Evolutionary conservation across 352 stramenopile species (phyloP).

Genomic region (Blastocystis sp.): DNA sequence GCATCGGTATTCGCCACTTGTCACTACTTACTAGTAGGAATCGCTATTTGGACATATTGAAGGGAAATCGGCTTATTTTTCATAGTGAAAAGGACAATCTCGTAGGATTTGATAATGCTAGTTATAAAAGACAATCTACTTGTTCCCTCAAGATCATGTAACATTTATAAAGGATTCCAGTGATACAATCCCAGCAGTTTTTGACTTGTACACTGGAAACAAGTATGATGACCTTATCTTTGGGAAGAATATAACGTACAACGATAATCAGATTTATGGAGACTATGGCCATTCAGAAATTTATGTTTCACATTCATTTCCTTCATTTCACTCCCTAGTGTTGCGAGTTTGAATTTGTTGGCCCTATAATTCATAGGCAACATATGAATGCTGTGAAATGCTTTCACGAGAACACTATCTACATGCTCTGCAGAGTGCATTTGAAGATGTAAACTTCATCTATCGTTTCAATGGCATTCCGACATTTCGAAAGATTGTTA

Average conservation of each 20-base stretch:
- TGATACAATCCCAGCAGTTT: neutral
- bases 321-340: neutral
- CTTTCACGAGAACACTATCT: constrained; percentile 29
- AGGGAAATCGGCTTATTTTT: neutral
- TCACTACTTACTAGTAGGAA: neutral
- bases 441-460: constrained; percentile 5
- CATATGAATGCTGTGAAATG: constrained; percentile 32
- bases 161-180: neutral
- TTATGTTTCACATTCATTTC: neutral
- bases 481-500: neutral
- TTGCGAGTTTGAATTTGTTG: neutral
- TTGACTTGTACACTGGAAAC: neutral
- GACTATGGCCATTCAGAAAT: constrained; percentile 6
- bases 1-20: neutral
- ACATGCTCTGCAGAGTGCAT: neutral
- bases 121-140: constrained; percentile 12
- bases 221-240: neutral
- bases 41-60: neutral
- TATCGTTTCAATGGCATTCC: neutral
- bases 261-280: constrained; percentile 13
- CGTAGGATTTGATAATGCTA: neutral
- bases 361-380: neutral
- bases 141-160: neutral
- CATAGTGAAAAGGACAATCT: neutral
- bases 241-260: neutral